Evolutionary conservation across 2,329 filamentous ascomycete genomes (phyloP).

Genomic region (Aspergillus ochraceoroseus): DNA sequence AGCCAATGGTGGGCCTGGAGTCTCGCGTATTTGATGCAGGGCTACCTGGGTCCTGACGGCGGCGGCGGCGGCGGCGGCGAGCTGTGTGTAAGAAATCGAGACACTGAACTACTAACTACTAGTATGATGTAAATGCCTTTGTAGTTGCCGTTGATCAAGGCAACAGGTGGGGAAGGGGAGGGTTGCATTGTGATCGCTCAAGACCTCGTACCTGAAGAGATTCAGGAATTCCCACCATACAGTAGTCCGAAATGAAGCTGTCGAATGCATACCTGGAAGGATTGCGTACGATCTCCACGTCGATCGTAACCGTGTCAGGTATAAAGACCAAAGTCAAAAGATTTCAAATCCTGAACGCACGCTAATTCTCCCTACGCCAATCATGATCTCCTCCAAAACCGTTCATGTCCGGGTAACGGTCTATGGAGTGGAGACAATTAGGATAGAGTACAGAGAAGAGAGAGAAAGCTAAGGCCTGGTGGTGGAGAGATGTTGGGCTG

Average conservation of each 20-base stretch:
- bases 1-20: background rate
- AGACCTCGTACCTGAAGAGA: background rate
- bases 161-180: background rate
- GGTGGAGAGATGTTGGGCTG: conserved; percentile 3
- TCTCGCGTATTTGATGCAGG: conserved; percentile 8
- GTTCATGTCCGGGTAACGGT: conserved; percentile 21
- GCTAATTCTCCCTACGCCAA: conserved; percentile 19
- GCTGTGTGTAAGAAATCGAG: conserved; percentile 5
- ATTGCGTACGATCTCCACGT: conserved; percentile 16
- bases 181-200: background rate
- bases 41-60: conserved; percentile 1
- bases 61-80: no score
- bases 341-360: conserved; percentile 24
- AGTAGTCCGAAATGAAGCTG: conserved; percentile 1
- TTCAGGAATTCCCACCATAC: background rate
- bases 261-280: conserved; percentile 1
- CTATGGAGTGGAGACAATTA: conserved; percentile 21
- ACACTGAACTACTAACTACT: no score
- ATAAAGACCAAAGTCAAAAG: conserved; percentile 19
- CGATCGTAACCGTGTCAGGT: conserved; percentile 18
- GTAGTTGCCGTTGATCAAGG: background rate
- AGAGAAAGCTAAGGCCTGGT: background rate
- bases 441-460: conserved; percentile 5
- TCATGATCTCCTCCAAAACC: conserved; percentile 22
- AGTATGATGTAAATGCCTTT: no score